These are phyloP conservation scores for Simmondsia chinensis DNA, from an alignment of 148 eudicot species.

Conservation along the genomic window DNA sequence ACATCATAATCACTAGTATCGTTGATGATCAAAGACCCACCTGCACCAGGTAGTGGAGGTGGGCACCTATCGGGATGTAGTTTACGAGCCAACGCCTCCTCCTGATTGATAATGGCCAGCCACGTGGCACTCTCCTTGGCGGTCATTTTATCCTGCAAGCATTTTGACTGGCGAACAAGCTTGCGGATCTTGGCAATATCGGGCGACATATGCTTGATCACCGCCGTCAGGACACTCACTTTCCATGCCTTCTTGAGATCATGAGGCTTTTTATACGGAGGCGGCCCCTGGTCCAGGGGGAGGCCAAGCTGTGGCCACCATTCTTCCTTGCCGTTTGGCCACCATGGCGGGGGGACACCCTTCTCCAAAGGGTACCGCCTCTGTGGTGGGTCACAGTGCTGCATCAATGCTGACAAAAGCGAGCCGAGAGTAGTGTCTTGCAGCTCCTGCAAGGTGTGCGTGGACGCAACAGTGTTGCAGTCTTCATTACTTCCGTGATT, in stretches of 20 bases:
- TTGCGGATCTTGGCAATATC: conserved; percentile 48
- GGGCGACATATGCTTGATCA: conserved; percentile 53
- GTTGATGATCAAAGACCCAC: conserved; percentile 32
- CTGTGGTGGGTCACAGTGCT: conserved; percentile 56
- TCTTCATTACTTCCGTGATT: conserved; percentile 28
- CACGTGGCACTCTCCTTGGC: conserved; percentile 55
- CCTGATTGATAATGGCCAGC: conserved; percentile 45
- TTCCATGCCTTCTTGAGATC: conserved; percentile 54
- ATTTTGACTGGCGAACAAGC: conserved; percentile 50
- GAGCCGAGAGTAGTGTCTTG: conserved; percentile 62
- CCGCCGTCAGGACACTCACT: conserved; percentile 43
- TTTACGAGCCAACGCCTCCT: conserved; percentile 38
- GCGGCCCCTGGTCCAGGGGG: conserved; percentile 46
- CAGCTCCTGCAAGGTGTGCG: conserved; percentile 46
- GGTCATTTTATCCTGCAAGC: conserved; percentile 57
- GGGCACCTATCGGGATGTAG: conserved; percentile 44
- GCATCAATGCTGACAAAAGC: conserved; percentile 50
- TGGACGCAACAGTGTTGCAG: conserved; percentile 14
- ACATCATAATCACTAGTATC: conserved; percentile 58
- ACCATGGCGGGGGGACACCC: conserved; percentile 58
- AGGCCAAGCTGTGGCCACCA: conserved; percentile 47
- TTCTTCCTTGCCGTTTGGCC: conserved; percentile 49
- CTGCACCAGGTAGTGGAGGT: conserved; percentile 18
- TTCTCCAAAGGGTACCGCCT: conserved; percentile 57
- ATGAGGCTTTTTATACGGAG: conserved; percentile 51